Conservation (phyloP, 148 eudicot genomes). For the Nepenthes mirabilis region DNA sequence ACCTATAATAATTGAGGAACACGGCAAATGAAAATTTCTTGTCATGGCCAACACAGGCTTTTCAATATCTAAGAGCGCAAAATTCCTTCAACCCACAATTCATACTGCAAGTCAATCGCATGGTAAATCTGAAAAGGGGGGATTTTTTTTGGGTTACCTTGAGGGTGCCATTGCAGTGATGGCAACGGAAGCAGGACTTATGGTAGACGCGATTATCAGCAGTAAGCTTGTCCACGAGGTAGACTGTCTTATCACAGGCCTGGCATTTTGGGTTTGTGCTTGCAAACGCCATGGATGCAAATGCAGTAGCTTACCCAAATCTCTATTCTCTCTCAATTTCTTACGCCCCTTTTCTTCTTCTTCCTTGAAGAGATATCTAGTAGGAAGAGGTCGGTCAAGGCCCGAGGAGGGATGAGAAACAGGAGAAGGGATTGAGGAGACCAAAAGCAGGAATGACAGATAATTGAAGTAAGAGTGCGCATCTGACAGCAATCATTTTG, state of each 20-base stretch:
- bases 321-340: not conserved
- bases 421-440: constrained; percentile 19
- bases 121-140: not conserved
- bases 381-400: too few species aligned
- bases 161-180: constrained; percentile 97
- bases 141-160: constrained; percentile 33
- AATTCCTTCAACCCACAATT: too few species aligned
- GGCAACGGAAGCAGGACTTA: constrained; percentile 94
- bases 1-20: too few species aligned
- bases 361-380: not conserved
- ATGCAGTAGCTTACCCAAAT: not conserved
- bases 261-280: constrained; percentile 88
- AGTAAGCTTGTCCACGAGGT: constrained; percentile 83
- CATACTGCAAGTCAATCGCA: not conserved
- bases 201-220: constrained; percentile 83
- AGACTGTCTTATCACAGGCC: constrained; percentile 93
- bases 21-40: too few species aligned
- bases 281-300: constrained; percentile 41
- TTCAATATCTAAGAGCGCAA: too few species aligned
- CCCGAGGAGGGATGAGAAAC: not conserved
- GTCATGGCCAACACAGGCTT: too few species aligned
- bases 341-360: not conserved
- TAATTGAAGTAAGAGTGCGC: too few species aligned
- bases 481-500: not conserved
- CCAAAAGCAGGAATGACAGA: constrained; percentile 14